Evolutionary conservation across 2,329 filamentous ascomycete genomes (phyloP).

Genomic region (Ophiostoma ulmi): DNA sequence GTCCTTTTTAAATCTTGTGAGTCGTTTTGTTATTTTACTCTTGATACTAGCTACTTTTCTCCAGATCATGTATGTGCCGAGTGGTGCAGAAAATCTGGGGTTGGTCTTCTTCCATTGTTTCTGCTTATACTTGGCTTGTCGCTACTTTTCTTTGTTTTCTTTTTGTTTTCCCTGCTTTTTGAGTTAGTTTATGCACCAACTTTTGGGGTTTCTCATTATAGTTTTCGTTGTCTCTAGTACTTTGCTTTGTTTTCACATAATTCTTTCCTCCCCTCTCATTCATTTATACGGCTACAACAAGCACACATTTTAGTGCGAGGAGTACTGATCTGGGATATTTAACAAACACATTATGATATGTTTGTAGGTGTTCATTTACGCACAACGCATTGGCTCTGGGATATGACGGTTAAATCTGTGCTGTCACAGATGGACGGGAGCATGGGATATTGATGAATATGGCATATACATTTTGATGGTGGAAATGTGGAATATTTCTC

Average conservation of each 20-base stretch:
- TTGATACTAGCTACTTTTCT: not conserved
- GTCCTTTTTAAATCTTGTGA: not conserved
- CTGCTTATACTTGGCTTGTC: not conserved
- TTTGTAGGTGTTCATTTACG: not conserved
- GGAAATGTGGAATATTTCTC: not conserved
- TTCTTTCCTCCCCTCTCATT: not conserved
- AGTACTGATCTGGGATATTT: constrained; percentile 4
- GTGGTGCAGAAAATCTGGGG: no score
- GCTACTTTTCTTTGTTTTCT: not conserved
- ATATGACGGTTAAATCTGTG: not conserved
- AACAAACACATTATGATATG: not conserved
- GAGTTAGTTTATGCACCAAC: no score
- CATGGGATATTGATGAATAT: not conserved
- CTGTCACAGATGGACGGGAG: not conserved
- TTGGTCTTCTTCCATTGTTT: not conserved
- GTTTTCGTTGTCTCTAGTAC: not conserved
- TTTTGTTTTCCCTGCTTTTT: not conserved
- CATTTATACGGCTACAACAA: not conserved
- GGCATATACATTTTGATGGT: not conserved
- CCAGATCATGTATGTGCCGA: no score
- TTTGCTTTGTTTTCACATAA: not conserved
- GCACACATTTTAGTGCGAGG: not conserved
- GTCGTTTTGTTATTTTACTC: not conserved
- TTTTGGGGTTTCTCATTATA: not conserved
- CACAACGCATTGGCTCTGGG: constrained; percentile 5